Evolutionary conservation across 129 eudicot species (phyloP), one percentile per base, ranked within the genome.

Genomic region (Mikania micrantha): DNA sequence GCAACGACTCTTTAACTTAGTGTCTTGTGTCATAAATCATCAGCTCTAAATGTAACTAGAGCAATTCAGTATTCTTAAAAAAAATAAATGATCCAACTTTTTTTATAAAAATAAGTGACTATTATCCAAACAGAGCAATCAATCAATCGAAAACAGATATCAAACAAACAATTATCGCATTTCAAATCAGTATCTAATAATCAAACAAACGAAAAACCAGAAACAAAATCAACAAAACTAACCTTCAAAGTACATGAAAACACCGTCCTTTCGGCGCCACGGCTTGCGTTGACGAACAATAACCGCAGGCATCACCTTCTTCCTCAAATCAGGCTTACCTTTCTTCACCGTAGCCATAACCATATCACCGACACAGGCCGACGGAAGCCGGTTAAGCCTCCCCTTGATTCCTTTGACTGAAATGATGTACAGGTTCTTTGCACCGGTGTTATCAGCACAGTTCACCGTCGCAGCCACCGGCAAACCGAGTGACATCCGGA

Each of bases 261-360:
- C 98, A 9, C 98, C 98, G 38, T 92, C 98, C 98, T 92, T 92
- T 92, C 98, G 89, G 77, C 98, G 91, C 96, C 96, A 92, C 0
- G 98, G 96, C 84, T 92, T 92, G 38, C 98, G 87, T 77, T 92
- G 98, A 66, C 98, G 84, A 54, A 92, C 98, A 11, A 92, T 81
- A 52, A 92, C 98, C 22, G 98, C 98, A 11, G 96, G 98, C 98
- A 88, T 92, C 27, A 92, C 98, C 84, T 92, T 92, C 91, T 92
- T 92, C 69, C 98, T 80, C 29, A 92, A 87, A 86, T 92, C 98
- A 3, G 98, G 98, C 88, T 92, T 92, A 5, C 98, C 98, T 58
- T 92, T 92, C 86, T 92, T 92, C 41, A 92, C 98, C 13, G 96
- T 92, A 0, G 98, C 98, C 97, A 91, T 91, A 29, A 91, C 97